Base-by-base conservation (phyloP, 2,329 filamentous ascomycete species). In the Claviceps pazoutovae region DNA sequence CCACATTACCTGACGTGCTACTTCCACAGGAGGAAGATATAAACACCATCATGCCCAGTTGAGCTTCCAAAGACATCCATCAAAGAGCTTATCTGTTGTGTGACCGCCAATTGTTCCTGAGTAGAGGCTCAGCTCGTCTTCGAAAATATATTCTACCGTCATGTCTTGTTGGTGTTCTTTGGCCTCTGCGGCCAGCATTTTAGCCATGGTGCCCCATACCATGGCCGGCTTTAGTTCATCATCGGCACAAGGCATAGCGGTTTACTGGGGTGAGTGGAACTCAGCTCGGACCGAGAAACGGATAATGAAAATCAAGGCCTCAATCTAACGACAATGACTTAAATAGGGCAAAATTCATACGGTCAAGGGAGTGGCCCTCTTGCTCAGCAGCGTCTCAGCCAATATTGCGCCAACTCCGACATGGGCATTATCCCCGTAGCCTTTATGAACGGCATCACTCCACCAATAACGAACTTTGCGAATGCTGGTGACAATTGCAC, bases 401-500 rank as follows among this genome's bases (percentile, higher is more conserved):
- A 52, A 41, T 56, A 56, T 36, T 56, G 55, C 45, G 49, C 46
- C 26, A 51, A 54, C 36, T 26, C 52, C 5, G 38, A 43, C 9
- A 19, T 51, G 9, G 49, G 34, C 17, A 75, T 84, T 52, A 80
- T 87, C 49, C 76, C 79, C 1, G 59, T 87, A 48, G 74, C 82
- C 1, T 87, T 87, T 60, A 59, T 86, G 52, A 74, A 74, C 49
- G 71, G 70, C 47, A 75, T 86, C 55, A 74, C 72, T 16, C 69
- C 71, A 3, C 72, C 76, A 0, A 69, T 72, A 42, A 67, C 82
- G 53, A 84, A 87, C 65, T 82, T 87, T 59, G 76, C 82, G 51
- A 83, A 79, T 55, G 74, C 77, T 7, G 76, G 75, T n/a, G 69
- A 83, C 56, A 73, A 73, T 45, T 87, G 83, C 65, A 76, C 73